Percentiles rank a stretch among this genome's conserved stretches.
phyloP scores from a whole-genome alignment of 2,329 filamentous ascomycete species.

The Venturia pyrina region DNA sequence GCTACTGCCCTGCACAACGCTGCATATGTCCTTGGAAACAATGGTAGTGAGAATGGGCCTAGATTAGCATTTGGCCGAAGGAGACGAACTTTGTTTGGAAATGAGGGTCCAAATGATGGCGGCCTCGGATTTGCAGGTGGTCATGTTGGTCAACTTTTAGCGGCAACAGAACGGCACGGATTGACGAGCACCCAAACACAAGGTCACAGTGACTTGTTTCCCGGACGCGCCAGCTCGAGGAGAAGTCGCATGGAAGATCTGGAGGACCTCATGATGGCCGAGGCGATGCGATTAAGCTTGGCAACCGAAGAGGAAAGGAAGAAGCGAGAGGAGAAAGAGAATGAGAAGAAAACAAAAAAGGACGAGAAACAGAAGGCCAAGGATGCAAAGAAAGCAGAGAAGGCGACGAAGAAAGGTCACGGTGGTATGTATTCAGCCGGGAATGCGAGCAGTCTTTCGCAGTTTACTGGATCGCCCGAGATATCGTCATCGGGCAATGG shows the following conservation, averaged over 20 bases:
- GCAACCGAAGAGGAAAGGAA: conserved; percentile 89
- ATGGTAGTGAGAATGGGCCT: conserved; percentile 35
- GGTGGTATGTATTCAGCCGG: conserved; percentile 21
- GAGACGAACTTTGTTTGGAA: conserved; percentile 40
- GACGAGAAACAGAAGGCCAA: conserved; percentile 66
- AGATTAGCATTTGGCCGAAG: conserved; percentile 39
- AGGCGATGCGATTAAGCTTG: conserved; percentile 85
- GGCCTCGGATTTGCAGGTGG: conserved; percentile 31
- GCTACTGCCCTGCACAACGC: conserved; percentile 92
- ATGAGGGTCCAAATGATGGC: conserved; percentile 35
- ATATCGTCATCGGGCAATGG: conserved; percentile 16
- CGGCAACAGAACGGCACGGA: conserved; percentile 18
- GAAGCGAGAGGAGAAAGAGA: conserved; percentile 71
- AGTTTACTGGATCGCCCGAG: neutral
- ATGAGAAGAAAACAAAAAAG: conserved; percentile 73
- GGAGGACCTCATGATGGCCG: conserved; percentile 98
- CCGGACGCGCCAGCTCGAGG: conserved; percentile 41
- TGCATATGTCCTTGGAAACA: conserved; percentile 70
- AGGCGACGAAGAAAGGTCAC: conserved; percentile 52
- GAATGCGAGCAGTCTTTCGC: conserved; percentile 16
- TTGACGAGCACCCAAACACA: conserved; percentile 20
- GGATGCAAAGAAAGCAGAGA: conserved; percentile 56
- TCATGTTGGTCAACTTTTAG: conserved; percentile 22
- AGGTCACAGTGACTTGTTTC: conserved; percentile 23
- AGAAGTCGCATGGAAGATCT: conserved; percentile 69